Evolutionary conservation across 2,329 filamentous ascomycete species (phyloP).

Genomic region (Lasiodiplodia hormozganensis): DNA sequence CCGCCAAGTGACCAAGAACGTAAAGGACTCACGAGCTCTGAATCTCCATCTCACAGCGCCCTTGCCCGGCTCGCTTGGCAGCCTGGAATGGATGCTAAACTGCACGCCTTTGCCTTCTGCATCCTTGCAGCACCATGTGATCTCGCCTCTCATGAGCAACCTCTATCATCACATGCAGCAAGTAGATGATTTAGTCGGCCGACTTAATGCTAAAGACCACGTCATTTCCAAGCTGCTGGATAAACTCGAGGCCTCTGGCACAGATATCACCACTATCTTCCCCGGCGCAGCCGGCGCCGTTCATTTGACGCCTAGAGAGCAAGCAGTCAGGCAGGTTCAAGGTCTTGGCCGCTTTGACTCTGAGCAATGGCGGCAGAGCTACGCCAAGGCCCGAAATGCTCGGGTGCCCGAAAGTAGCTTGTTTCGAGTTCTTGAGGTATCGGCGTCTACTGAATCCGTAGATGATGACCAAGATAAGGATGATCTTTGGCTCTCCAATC

Average conservation of each 20-base stretch:
- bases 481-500: neutral
- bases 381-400: neutral
- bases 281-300: slow-evolving; percentile 58
- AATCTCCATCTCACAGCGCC: slow-evolving; percentile 64
- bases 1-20: slow-evolving; percentile 44
- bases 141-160: slow-evolving; percentile 60
- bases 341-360: slow-evolving; percentile 63
- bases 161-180: slow-evolving; percentile 56
- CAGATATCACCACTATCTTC: slow-evolving; percentile 64
- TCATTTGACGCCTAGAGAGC: slow-evolving; percentile 55
- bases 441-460: neutral
- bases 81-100: slow-evolving; percentile 70
- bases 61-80: slow-evolving; percentile 67
- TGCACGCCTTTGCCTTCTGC: slow-evolving; percentile 40
- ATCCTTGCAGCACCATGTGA: slow-evolving; percentile 56
- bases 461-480: neutral
- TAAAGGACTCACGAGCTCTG: neutral
- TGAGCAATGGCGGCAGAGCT: slow-evolving; percentile 49
- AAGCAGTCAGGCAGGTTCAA: slow-evolving; percentile 61
- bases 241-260: slow-evolving; percentile 62
- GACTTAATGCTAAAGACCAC: slow-evolving; percentile 64
- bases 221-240: slow-evolving; percentile 65
- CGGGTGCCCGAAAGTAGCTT: neutral
- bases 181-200: slow-evolving; percentile 56
- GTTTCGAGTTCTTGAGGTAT: neutral